Evolutionary conservation across 805 yeast species (phyloP).

Genomic region (Barnettozyma californica): DNA sequence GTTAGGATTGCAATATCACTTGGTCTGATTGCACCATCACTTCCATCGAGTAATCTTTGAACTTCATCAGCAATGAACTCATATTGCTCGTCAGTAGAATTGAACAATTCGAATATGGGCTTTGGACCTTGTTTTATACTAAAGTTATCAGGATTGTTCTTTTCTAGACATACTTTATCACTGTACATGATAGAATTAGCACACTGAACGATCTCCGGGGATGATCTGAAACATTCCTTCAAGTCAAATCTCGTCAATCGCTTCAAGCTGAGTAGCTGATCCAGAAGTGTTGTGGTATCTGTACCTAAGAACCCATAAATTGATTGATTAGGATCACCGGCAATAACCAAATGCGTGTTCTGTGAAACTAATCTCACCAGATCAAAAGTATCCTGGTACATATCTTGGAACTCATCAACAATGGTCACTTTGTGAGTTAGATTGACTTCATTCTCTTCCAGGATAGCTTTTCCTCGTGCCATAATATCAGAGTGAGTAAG

Average conservation of each 20-base stretch:
- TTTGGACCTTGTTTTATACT: slow-evolving; percentile 5
- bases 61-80: slow-evolving; percentile 43
- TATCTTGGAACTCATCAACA: slow-evolving; percentile 74
- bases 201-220: slow-evolving; percentile 48
- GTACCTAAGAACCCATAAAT: slow-evolving; percentile 65
- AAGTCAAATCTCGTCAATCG: slow-evolving; percentile 29
- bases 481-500: slow-evolving; percentile 21
- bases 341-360: slow-evolving; percentile 51
- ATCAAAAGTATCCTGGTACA: slow-evolving; percentile 45
- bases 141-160: slow-evolving; percentile 1
- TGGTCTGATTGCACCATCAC: slow-evolving; percentile 37
- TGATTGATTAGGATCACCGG: slow-evolving; percentile 70
- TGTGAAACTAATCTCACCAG: slow-evolving; percentile 36
- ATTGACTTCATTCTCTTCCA: slow-evolving; percentile 21
- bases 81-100: slow-evolving; percentile 31
- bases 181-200: slow-evolving; percentile 27
- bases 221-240: slow-evolving; percentile 52
- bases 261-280: slow-evolving; percentile 17
- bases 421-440: slow-evolving; percentile 37
- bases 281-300: slow-evolving; percentile 28
- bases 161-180: slow-evolving; percentile 4
- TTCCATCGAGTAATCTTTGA: slow-evolving; percentile 32
- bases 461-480: slow-evolving; percentile 29
- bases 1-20: slow-evolving; percentile 50
- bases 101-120: slow-evolving; percentile 24